Base-by-base conservation (phyloP, 768 basidiomycete species). In the Hortiboletus flavorubellus region DNA sequence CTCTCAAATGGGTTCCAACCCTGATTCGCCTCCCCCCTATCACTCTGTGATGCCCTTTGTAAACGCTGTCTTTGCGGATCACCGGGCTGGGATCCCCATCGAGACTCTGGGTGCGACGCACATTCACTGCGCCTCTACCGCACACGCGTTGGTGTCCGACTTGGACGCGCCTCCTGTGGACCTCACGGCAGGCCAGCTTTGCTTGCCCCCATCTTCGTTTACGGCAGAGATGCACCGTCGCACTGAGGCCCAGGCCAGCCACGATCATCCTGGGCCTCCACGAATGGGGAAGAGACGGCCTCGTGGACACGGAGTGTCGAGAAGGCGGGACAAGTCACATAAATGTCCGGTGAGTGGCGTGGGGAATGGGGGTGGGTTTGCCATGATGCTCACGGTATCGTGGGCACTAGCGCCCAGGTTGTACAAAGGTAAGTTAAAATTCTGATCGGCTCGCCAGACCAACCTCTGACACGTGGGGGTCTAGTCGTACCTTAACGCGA, bases 401-500 rank as follows among this genome's bases (percentile, higher is more conserved):
- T 26, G 26, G 26, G 26, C 26, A 26, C 5, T 46, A 26, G 44
- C 7, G 29, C 15, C 23, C 9, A 10, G 14, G 11, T 8, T 15
- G 83, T 60, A 77, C 78, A 21, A 86, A 83, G 74, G 79, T 76
- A 57, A 53, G 72, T 59, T 57, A 40, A 31, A 29, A 45, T 47
- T 31, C 45, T 44, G 37, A 33, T 63, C 40, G 54, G 49, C 16
- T 26, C 40, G 29, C 29, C 49, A 18, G 15, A 3, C 16, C 40
- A n/a, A 26, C 8, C 18, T 9, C 23, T 34, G 45, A 53, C 46
- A 40, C 11, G 47, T 45, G 44, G 23, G 12, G 15, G 18, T 30
- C 21, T 39, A 85, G 78, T 69, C 79, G 30, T 87, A 87, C 62
- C 76, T 85, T 40, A 86, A 84, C 66, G 78, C 83, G 8, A 86